Conservation (phyloP, 2,329 filamentous ascomycete species). For the Xylariales sp. region DNA sequence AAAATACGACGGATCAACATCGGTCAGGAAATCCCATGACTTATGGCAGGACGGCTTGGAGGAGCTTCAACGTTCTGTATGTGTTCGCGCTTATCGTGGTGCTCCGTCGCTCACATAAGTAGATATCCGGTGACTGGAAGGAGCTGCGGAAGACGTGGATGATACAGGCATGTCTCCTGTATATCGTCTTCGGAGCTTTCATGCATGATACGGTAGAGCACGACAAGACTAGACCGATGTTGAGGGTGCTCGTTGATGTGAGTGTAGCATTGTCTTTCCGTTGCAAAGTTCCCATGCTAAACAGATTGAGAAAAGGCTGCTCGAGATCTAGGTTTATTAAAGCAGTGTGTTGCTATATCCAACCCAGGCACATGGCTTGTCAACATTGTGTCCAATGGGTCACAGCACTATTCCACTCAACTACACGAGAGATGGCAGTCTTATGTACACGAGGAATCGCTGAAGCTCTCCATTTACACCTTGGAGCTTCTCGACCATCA, state of each 20-base stretch:
- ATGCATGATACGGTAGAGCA: neutral
- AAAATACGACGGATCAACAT: neutral
- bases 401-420: neutral
- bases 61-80: neutral
- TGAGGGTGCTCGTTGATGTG: conserved; percentile 2
- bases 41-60: neutral
- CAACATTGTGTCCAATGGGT: too few species aligned
- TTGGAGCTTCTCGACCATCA: neutral
- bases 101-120: neutral
- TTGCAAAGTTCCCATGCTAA: neutral
- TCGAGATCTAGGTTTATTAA: neutral
- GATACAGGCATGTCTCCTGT: conserved; percentile 1
- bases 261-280: neutral
- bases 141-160: conserved; percentile 3
- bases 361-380: neutral
- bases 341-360: conserved; percentile 1
- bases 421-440: neutral
- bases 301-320: neutral
- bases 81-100: neutral
- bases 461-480: conserved; percentile 2
- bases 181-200: conserved; percentile 1
- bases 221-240: neutral
- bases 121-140: neutral
- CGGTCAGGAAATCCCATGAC: neutral
- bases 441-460: neutral